These are phyloP conservation scores for Talaromyces piceae DNA, from an alignment of 2,329 filamentous ascomycete genomes.

Conservation along the genomic window DNA sequence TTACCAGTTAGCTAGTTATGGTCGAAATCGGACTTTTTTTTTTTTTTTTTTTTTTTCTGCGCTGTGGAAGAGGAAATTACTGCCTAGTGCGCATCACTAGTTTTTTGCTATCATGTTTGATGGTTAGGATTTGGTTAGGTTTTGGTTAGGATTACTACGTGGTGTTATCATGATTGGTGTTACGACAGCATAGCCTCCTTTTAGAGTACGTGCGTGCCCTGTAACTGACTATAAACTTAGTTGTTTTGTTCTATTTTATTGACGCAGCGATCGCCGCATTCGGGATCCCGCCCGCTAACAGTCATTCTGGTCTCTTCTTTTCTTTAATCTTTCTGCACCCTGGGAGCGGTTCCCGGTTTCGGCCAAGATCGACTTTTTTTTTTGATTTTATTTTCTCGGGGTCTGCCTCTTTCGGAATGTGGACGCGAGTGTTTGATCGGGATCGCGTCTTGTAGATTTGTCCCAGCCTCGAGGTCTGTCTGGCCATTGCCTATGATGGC, in stretches of 20 bases:
- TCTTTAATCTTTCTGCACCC: not conserved
- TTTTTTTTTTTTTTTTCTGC: not conserved
- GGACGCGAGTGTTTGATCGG: no score
- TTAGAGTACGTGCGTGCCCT: not conserved
- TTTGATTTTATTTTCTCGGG: not conserved
- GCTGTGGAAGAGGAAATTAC: no score
- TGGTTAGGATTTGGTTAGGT: no score
- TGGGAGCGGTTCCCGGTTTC: not conserved
- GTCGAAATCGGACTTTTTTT: not conserved
- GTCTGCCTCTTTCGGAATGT: not conserved
- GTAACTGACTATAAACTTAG: not conserved
- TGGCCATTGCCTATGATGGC: no score
- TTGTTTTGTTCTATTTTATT: not conserved
- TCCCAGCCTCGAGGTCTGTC: no score
- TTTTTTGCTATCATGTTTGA: no score
- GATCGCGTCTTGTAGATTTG: no score
- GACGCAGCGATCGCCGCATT: not conserved
- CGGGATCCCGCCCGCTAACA: not conserved
- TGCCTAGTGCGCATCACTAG: no score
- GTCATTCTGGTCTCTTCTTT: not conserved
- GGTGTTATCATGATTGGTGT: no score
- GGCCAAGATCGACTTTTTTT: not conserved
- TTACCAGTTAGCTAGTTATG: no score
- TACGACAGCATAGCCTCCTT: no score
- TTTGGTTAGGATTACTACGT: no score